Base-by-base conservation (phyloP, 768 basidiomycete species). In the Leccinum longicurvipes region DNA sequence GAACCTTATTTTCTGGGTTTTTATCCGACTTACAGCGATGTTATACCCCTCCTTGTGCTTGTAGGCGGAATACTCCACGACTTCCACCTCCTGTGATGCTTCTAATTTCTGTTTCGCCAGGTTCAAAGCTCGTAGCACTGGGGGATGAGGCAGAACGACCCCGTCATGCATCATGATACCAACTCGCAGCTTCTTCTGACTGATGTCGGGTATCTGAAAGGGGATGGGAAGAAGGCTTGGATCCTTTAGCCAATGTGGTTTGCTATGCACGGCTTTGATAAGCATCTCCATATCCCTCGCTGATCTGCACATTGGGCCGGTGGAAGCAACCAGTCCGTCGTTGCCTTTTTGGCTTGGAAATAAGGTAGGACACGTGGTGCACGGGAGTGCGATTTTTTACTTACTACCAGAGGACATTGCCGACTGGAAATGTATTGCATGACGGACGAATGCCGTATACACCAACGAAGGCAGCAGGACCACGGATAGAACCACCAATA, bases 381-480 rank as follows among this genome's bases (percentile, higher is more conserved):
- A 42, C 17, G 8, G 44, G 5, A 24, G 14, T 12, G 36, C 17
- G 14, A 7, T 23, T 29, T 6, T n/a, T 24, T 28, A 62, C 67
- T 66, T 50, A 68, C 68, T 56, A 64, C 57, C 51, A 56, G 17
- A 66, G 12, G 8, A 28, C 0, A 6, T 44, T 15, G 8, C 39
- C 29, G 9, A 23, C 60, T 48, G 64, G 73, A 53, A 76, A 63
- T 15, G 74, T 72, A 39, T 60, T 56, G 56, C 62, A 72, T 12
- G 72, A 68, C 0, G 76, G 76, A 12, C 79, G 72, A 27, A 81
- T 64, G 7, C 73, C 74, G 49, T 77, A 79, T 19, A 80, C 57
- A 17, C 74, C 74, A 48, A 65, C 63, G 56, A 73, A 73, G 0
- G 69, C 65, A 7, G 69, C 59, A 24, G 77, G 77, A 27, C 66